These are phyloP conservation scores for Hortaea sp. DNA, from an alignment of 2,329 filamentous ascomycete species.

Conservation along the genomic window DNA sequence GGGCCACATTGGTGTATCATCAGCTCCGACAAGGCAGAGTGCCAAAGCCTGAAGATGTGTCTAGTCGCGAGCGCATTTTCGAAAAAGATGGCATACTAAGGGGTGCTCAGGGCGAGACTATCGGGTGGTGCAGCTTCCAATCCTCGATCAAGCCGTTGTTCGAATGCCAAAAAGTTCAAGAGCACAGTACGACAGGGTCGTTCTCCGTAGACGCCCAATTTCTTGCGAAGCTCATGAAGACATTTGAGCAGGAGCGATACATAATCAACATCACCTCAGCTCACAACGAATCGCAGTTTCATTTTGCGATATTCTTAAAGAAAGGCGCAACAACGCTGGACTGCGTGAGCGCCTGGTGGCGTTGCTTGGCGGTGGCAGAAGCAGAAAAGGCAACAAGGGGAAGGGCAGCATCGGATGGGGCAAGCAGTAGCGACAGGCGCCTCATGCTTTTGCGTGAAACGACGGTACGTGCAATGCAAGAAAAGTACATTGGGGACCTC, in stretches of 20 bases:
- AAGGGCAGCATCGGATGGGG: neutral
- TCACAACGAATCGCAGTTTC: constrained; percentile 1
- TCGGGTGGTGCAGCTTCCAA: constrained; percentile 49
- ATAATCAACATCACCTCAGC: constrained; percentile 47
- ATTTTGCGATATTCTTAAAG: constrained; percentile 54
- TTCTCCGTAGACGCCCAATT: neutral
- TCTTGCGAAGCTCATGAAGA: neutral
- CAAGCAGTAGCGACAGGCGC: neutral
- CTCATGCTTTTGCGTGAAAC: neutral
- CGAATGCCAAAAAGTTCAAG: constrained; percentile 26
- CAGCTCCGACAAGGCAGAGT: constrained; percentile 38
- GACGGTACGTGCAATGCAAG: constrained; percentile 35
- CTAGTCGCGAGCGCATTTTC: constrained; percentile 49
- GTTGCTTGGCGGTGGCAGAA: constrained; percentile 43
- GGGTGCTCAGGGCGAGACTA: constrained; percentile 33
- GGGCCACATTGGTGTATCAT: constrained; percentile 68
- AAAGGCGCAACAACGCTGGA: constrained; percentile 38
- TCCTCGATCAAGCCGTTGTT: constrained; percentile 17
- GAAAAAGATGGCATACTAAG: constrained; percentile 57
- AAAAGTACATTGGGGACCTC: constrained; percentile 33
- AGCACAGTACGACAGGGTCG: neutral
- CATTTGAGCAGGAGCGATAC: constrained; percentile 39
- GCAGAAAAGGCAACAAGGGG: constrained; percentile 19
- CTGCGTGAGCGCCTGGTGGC: constrained; percentile 53
- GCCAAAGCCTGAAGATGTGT: constrained; percentile 56